Percentiles rank a stretch among this genome's conserved stretches.
These are phyloP conservation scores for Curvularia sp. DNA, from an alignment of 2,329 filamentous ascomycete genomes.

Conservation along the genomic window DNA sequence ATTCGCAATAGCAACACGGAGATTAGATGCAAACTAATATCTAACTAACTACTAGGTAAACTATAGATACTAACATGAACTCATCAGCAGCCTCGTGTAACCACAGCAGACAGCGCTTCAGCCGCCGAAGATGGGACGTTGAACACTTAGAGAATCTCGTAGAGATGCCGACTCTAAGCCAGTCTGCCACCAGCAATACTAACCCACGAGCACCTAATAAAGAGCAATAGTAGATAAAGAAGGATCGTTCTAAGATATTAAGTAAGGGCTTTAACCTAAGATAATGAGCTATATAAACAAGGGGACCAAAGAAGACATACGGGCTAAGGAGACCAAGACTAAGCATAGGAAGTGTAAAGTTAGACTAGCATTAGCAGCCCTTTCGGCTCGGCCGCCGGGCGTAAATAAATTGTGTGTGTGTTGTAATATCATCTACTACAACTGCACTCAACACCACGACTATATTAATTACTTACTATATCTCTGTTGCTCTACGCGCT, in stretches of 20 bases:
- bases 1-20: too few relatives aligned
- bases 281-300: not conserved
- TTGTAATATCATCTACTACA: too few relatives aligned
- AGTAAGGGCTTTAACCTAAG: conserved; percentile 8
- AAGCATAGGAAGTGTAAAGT: conserved; percentile 15
- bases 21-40: conserved; percentile 10
- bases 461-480: too few relatives aligned
- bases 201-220: conserved; percentile 11
- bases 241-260: conserved; percentile 5
- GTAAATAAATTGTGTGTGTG: conserved; percentile 18
- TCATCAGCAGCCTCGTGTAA: conserved; percentile 7
- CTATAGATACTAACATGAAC: conserved; percentile 11
- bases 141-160: conserved; percentile 17
- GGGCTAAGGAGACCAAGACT: conserved; percentile 10
- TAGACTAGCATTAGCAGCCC: conserved; percentile 19
- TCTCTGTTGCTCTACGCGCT: too few relatives aligned
- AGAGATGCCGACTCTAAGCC: conserved; percentile 6
- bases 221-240: conserved; percentile 5
- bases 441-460: too few relatives aligned
- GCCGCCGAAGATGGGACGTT: conserved; percentile 17
- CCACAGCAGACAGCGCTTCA: conserved; percentile 17
- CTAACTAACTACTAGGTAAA: conserved; percentile 5
- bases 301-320: conserved; percentile 13
- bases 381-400: too few relatives aligned
- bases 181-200: conserved; percentile 14